Percentiles rank a stretch among this genome's conserved stretches.
phyloP scores from a whole-genome alignment of 1,139 yeast genomes.

The Magnusiomyces magnusii region DNA sequence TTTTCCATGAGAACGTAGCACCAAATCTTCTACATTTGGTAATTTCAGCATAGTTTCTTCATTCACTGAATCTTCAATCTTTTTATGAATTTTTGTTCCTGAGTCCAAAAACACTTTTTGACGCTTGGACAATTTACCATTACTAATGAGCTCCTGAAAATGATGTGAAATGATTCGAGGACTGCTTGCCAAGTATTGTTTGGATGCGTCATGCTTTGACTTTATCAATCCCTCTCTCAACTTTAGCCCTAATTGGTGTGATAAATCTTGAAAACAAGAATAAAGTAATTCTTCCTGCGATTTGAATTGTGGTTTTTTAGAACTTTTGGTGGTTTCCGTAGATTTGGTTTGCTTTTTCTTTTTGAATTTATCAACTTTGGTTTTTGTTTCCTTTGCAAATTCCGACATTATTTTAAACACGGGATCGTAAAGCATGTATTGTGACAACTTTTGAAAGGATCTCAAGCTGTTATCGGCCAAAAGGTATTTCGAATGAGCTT shows the following conservation, averaged over 20 bases:
- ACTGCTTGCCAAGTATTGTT: not conserved
- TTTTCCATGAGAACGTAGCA: not conserved
- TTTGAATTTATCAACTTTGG: not conserved
- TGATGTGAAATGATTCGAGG: not conserved
- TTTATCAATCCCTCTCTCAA: not conserved
- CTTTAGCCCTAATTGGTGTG: not conserved
- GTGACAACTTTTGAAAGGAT: not conserved
- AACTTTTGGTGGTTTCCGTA: not conserved
- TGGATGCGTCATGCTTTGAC: not conserved
- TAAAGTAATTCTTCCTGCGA: not conserved
- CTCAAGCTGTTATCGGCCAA: not conserved
- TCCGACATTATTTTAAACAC: not conserved
- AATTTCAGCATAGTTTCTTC: not conserved
- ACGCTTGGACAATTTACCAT: not conserved
- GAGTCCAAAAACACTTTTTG: slow-evolving; percentile 1
- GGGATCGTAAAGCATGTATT: not conserved
- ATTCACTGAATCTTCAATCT: slow-evolving; percentile 22
- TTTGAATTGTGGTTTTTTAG: not conserved
- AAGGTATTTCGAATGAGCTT: not conserved
- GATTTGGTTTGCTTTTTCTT: not conserved
- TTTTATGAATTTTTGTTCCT: slow-evolving; percentile 28
- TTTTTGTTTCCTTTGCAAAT: not conserved
- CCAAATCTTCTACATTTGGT: not conserved
- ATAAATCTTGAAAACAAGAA: not conserved
- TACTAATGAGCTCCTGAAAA: not conserved